Percentiles rank a stretch among this genome's conserved stretches.
These are phyloP conservation scores for Sanghuangporus baumii DNA, from an alignment of 1,284 basidiomycete genomes.

Conservation along the genomic window DNA sequence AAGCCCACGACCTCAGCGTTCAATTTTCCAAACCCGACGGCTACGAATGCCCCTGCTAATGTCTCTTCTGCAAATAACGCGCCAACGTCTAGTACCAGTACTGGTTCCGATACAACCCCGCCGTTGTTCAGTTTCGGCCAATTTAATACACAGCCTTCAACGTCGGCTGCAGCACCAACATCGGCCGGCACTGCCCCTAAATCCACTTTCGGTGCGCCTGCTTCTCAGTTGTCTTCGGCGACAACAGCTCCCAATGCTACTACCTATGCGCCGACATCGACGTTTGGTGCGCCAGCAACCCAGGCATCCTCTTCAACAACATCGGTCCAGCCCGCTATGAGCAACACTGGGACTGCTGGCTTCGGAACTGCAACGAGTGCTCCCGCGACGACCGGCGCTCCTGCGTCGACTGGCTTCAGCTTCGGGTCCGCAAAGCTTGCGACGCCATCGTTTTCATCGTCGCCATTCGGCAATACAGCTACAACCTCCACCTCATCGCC, in stretches of 20 bases:
- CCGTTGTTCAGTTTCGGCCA: constrained; percentile 3
- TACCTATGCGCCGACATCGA: neutral
- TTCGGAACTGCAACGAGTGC: neutral
- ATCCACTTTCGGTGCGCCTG: neutral
- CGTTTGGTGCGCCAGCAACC: neutral
- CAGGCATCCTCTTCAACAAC: neutral
- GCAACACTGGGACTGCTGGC: neutral
- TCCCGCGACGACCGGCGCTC: neutral
- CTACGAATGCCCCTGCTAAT: neutral
- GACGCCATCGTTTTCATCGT: neutral
- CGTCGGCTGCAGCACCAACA: neutral
- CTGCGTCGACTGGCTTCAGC: neutral
- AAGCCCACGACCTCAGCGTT: neutral
- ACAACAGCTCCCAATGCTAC: neutral
- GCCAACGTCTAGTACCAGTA: neutral
- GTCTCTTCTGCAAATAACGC: neutral
- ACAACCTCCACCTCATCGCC: neutral
- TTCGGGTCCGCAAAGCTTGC: neutral
- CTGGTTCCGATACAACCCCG: neutral
- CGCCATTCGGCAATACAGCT: neutral
- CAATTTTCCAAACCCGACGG: neutral
- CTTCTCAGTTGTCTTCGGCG: neutral
- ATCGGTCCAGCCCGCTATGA: neutral
- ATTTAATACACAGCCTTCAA: neutral
- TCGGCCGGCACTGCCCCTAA: neutral